Conservation (phyloP, 345 rosid genomes). For the Eucalyptus urophylla region DNA sequence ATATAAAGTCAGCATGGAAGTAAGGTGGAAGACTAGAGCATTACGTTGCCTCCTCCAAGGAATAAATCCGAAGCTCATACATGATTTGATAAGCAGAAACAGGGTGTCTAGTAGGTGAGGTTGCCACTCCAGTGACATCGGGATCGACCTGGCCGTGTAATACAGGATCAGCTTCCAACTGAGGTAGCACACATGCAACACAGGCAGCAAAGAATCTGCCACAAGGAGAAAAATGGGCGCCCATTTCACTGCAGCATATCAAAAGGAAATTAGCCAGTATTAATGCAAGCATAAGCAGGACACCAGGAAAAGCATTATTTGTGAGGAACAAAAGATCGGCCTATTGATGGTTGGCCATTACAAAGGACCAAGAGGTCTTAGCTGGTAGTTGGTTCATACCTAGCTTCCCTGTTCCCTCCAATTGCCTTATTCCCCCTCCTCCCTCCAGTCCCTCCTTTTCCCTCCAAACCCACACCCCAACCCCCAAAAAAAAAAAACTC, state of each 20-base stretch:
- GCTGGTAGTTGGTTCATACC: not conserved
- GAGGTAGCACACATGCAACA: slow-evolving; percentile 90
- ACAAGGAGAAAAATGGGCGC: slow-evolving; percentile 98
- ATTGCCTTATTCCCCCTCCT: not conserved
- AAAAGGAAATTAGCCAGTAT: not conserved
- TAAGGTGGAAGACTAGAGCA: slow-evolving; percentile 1
- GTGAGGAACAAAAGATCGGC: not conserved
- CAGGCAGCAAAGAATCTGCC: slow-evolving; percentile 96
- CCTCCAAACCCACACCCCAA: not conserved
- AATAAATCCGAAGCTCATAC: slow-evolving; percentile 95
- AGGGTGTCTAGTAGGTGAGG: slow-evolving; percentile 95
- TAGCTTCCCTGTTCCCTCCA: not conserved
- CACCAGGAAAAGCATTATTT: not conserved
- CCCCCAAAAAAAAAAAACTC: not conserved
- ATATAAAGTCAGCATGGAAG: not conserved
- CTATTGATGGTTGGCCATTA: not conserved
- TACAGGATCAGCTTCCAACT: slow-evolving; percentile 69
- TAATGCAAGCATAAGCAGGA: not conserved
- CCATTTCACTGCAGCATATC: slow-evolving; percentile 79
- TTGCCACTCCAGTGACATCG: slow-evolving; percentile 50
- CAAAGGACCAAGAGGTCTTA: not conserved
- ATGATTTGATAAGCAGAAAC: slow-evolving; percentile 81
- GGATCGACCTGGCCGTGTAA: slow-evolving; percentile 50
- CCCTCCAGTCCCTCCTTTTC: not conserved
- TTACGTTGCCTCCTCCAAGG: slow-evolving; percentile 93